These are phyloP conservation scores for Erysimum cheiri DNA, from an alignment of 441 rosid species.

Conservation along the genomic window DNA sequence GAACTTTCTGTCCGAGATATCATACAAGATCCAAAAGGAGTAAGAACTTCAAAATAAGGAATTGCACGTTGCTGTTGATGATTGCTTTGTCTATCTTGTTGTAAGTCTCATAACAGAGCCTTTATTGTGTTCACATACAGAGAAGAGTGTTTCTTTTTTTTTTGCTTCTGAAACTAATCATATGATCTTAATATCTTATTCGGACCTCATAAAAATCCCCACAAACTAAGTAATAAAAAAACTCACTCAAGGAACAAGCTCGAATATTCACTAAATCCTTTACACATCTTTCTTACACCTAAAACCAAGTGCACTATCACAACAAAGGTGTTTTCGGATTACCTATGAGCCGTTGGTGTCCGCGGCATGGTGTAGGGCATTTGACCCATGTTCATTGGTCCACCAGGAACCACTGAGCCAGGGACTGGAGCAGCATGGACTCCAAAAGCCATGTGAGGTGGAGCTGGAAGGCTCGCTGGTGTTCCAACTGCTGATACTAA, in stretches of 20 bases:
- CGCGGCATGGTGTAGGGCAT: slow-evolving; percentile 79
- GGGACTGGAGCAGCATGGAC: slow-evolving; percentile 74
- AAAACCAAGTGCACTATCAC: slow-evolving; percentile 41
- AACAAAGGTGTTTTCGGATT: slow-evolving; percentile 36
- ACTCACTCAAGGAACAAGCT: slow-evolving; percentile 47
- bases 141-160: slow-evolving; percentile 7
- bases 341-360: slow-evolving; percentile 76
- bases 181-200: slow-evolving; percentile 40
- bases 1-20: slow-evolving; percentile 47
- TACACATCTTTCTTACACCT: slow-evolving; percentile 54
- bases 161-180: slow-evolving; percentile 37
- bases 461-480: slow-evolving; percentile 79
- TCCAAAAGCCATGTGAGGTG: slow-evolving; percentile 82
- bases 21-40: slow-evolving; percentile 70
- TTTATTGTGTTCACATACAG: slow-evolving; percentile 36
- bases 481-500: slow-evolving; percentile 91
- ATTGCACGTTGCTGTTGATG: slow-evolving; percentile 59
- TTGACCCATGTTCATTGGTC: slow-evolving; percentile 75
- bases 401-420: slow-evolving; percentile 80
- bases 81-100: slow-evolving; percentile 16
- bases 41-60: slow-evolving; percentile 64
- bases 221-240: slow-evolving; percentile 32
- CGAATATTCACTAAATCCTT: slow-evolving; percentile 51
- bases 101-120: slow-evolving; percentile 10
- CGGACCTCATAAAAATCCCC: slow-evolving; percentile 31